Evolutionary conservation across 2,329 filamentous ascomycete species (phyloP).

Genomic region (Malbranchea cinnamomea): DNA sequence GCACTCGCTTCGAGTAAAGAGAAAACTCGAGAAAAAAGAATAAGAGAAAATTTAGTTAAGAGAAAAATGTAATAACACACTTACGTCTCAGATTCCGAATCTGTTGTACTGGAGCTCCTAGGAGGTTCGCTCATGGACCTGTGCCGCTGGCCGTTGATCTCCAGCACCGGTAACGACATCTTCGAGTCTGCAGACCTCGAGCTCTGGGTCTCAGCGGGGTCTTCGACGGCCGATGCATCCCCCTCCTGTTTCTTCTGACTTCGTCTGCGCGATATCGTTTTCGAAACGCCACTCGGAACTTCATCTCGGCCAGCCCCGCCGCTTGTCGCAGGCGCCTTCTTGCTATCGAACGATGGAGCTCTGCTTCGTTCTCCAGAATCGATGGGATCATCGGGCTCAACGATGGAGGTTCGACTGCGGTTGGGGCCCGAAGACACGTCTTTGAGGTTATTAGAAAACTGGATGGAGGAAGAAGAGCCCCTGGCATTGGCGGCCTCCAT

Average conservation of each 20-base stretch:
- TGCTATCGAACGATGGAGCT: conserved; percentile 23
- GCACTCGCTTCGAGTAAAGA: too few species aligned
- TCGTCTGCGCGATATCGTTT: conserved; percentile 28
- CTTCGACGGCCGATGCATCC: not conserved
- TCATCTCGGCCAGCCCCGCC: conserved; percentile 24
- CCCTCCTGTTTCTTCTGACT: conserved; percentile 29
- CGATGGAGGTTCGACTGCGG: conserved; percentile 23
- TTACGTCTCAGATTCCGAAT: conserved; percentile 36
- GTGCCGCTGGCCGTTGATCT: conserved; percentile 18
- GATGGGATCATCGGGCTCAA: conserved; percentile 19
- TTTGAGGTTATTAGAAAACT: conserved; percentile 23
- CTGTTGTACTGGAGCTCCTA: conserved; percentile 33
- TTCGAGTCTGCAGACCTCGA: conserved; percentile 4
- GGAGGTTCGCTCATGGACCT: conserved; percentile 10
- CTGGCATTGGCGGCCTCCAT: conserved; percentile 22
- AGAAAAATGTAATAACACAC: too few species aligned
- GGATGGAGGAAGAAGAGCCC: conserved; percentile 14
- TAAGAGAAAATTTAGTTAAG: too few species aligned
- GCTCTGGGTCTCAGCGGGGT: conserved; percentile 1
- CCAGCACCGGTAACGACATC: conserved; percentile 5
- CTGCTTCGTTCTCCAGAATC: conserved; percentile 14
- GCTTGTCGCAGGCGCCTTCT: conserved; percentile 24
- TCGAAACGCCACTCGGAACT: conserved; percentile 34
- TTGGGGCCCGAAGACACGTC: conserved; percentile 21
- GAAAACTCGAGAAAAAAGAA: too few species aligned